Evolutionary conservation across 202 grass and related monocot species (phyloP).

Genomic region (Digitaria exilis): DNA sequence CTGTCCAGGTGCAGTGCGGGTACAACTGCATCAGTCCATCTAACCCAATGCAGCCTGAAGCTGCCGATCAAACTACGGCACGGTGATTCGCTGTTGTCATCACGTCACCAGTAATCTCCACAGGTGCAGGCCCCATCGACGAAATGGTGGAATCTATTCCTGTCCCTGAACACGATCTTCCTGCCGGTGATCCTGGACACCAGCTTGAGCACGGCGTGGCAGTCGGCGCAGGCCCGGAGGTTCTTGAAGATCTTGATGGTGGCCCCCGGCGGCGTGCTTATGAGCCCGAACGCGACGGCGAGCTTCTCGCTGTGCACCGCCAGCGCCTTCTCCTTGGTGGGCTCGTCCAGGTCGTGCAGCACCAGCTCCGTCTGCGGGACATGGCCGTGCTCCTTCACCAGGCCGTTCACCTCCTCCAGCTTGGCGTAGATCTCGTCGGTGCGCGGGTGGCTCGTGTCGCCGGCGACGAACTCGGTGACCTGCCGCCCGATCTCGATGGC

Average conservation of each 20-base stretch:
- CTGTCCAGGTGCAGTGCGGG: too few species aligned
- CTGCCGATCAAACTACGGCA: too few species aligned
- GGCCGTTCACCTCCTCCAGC: constrained; percentile 62
- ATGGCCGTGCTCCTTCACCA: constrained; percentile 75
- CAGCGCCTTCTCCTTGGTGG: constrained; percentile 65
- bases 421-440: constrained; percentile 74
- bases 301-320: constrained; percentile 93
- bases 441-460: constrained; percentile 71
- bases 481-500: constrained; percentile 68
- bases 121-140: constrained; percentile 72
- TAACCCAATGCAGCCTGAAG: too few species aligned
- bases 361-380: constrained; percentile 68
- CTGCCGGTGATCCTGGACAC: constrained; percentile 67
- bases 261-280: constrained; percentile 62
- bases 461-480: constrained; percentile 73
- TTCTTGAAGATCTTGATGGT: constrained; percentile 92
- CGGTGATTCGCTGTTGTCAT: too few species aligned
- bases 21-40: too few species aligned
- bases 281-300: constrained; percentile 76
- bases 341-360: constrained; percentile 73
- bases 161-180: constrained; percentile 91
- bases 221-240: constrained; percentile 82
- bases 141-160: constrained; percentile 90
- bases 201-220: constrained; percentile 75
- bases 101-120: constrained; percentile 79